Percentiles rank a stretch among this genome's conserved stretches.
phyloP scores from a whole-genome alignment of 2,329 filamentous ascomycete genomes.

The Fusarium tanahbumbuense region DNA sequence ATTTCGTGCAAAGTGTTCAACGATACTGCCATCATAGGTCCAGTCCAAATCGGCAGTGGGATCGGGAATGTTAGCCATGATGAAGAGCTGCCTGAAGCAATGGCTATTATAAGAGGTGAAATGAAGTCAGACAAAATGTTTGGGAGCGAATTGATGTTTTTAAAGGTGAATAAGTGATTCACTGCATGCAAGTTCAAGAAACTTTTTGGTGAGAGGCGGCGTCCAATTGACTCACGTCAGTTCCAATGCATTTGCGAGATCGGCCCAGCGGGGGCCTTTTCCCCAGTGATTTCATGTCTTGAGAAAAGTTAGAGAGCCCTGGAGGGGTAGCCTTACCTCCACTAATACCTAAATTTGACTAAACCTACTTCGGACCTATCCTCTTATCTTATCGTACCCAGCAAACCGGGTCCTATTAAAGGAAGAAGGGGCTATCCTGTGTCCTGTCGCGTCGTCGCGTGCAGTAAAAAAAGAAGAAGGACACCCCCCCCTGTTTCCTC shows the following conservation, averaged over 20 bases:
- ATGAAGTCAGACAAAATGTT: neutral
- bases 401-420: neutral
- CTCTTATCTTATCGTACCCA: constrained; percentile 36
- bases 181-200: constrained; percentile 8
- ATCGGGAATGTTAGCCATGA: constrained; percentile 60
- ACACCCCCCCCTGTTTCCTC: constrained; percentile 22
- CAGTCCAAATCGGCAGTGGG: constrained; percentile 75
- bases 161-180: constrained; percentile 1
- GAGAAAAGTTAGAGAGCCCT: constrained; percentile 7
- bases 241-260: constrained; percentile 21
- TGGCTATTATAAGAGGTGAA: neutral
- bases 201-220: neutral
- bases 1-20: constrained; percentile 75
- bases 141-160: neutral
- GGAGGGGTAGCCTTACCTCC: constrained; percentile 2
- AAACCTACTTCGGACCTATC: neutral
- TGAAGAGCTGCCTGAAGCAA: constrained; percentile 12
- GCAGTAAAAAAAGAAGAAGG: constrained; percentile 5
- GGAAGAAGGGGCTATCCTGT: constrained; percentile 5
- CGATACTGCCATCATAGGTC: constrained; percentile 75
- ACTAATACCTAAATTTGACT: neutral
- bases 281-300: constrained; percentile 7
- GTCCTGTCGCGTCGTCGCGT: constrained; percentile 39
- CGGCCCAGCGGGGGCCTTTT: constrained; percentile 19
- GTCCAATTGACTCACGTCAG: constrained; percentile 24